Base-by-base conservation (phyloP, 352 stramenopile species). In the Globisporangium okanoganense region DNA sequence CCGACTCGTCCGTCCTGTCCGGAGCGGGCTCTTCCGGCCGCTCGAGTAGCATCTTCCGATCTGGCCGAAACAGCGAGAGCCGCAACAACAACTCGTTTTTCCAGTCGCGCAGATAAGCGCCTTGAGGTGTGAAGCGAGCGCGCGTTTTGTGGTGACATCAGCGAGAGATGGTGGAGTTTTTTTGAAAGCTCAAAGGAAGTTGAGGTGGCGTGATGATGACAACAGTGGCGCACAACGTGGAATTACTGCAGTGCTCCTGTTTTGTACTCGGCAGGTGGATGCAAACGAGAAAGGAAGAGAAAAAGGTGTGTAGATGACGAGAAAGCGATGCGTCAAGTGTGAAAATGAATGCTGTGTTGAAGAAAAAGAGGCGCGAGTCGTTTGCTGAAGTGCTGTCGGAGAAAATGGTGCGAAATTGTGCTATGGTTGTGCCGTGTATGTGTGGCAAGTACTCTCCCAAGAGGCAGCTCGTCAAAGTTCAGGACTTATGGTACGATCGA, bases 11-110 rank as follows among this genome's bases (percentile, higher is more conserved):
- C 10, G 65, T 78, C 29, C 71, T 71, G 13, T 79, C 73, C 6
- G 73, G 73, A 1, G 72, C 64, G 8, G 67, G 71, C 2, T 73
- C 66, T 41, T 80, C 71, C 27, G 73, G 77, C 25, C 59, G 73
- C 25, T 78, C 75, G 10, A 87, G 73, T 41, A 51, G 66, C 3
- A 64, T 86, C 9, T 86, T 86, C 67, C 75, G 76, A 52, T 82
- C 73, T 5, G 72, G 74, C 20, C 72, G 75, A 27, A 72, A 62
- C 48, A 78, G 67, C 40, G 62, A 68, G 20, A 59, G 49, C 8
- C 56, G 56, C 44, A 64, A 58, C 49, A 56, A 29, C 58, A 61
- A 56, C 40, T 66, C 61, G 9, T 66, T 66, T 43, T 66, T 66
- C 43, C 41, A 52, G 50, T 59, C 59, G 20, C 49, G 59, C 24